These are phyloP conservation scores for Phytophthora tentaculata DNA, from an alignment of 352 stramenopile genomes.

Conservation along the genomic window DNA sequence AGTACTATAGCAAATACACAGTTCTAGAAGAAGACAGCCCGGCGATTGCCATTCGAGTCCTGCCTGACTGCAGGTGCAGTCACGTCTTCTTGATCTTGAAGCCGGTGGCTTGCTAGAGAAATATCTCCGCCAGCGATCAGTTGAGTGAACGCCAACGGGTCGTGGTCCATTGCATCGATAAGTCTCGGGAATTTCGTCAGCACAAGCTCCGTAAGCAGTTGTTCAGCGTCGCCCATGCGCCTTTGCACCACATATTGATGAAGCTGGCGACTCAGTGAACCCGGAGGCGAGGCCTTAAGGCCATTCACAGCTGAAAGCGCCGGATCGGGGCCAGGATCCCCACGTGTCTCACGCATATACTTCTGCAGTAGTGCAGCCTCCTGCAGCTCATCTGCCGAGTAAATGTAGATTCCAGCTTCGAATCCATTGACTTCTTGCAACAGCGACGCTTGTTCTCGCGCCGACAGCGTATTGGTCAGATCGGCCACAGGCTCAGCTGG, in stretches of 20 bases:
- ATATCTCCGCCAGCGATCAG: conserved; percentile 65
- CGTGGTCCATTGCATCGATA: conserved; percentile 84
- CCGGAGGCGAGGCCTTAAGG: conserved; percentile 26
- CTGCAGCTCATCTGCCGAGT: conserved; percentile 77
- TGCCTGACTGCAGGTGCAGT: conserved; percentile 16
- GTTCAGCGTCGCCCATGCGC: conserved; percentile 53
- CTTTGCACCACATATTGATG: conserved; percentile 45
- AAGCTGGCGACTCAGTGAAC: conserved; percentile 39
- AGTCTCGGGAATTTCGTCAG: conserved; percentile 69
- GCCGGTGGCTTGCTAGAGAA: conserved; percentile 22
- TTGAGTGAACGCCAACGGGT: conserved; percentile 73
- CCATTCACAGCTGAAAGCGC: conserved; percentile 12
- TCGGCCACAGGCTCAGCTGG: conserved; percentile 46
- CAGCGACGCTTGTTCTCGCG: conserved; percentile 61
- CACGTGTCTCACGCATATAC: conserved; percentile 47
- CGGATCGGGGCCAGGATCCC: conserved; percentile 20
- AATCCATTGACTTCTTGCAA: conserved; percentile 74
- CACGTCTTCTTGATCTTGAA: conserved; percentile 33
- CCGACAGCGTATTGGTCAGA: conserved; percentile 53
- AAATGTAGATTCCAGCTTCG: conserved; percentile 71
- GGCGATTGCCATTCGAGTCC: conserved; percentile 31
- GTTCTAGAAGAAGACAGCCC: conserved; percentile 38
- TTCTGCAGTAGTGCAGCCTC: conserved; percentile 63
- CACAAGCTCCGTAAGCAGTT: conserved; percentile 70
- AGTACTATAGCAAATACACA: conserved; percentile 7